Percentiles rank a stretch among this genome's conserved stretches.
These are phyloP conservation scores for Posidonia australis DNA, from an alignment of 106 monocot genomes.

Conservation along the genomic window DNA sequence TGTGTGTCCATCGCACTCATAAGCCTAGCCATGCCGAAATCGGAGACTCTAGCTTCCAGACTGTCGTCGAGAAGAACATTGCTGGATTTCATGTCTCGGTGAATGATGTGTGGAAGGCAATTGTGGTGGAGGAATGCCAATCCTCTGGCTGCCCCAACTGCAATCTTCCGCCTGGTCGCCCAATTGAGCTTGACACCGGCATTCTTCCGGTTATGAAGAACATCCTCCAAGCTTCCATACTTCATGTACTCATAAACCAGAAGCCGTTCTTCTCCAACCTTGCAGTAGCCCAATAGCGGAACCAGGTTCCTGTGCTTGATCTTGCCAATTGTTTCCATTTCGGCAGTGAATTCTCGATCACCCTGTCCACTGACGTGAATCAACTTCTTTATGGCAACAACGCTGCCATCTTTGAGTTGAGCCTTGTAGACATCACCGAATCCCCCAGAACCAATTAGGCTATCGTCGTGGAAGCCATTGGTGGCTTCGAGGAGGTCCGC, in stretches of 20 bases:
- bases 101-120: slow-evolving; percentile 95
- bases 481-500: slow-evolving; percentile 88
- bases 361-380: slow-evolving; percentile 78
- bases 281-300: slow-evolving; percentile 71
- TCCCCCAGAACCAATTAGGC: slow-evolving; percentile 75
- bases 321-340: slow-evolving; percentile 93
- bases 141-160: slow-evolving; percentile 68
- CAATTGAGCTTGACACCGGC: slow-evolving; percentile 48
- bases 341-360: slow-evolving; percentile 81
- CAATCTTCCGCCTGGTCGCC: slow-evolving; percentile 58
- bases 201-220: slow-evolving; percentile 45
- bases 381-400: slow-evolving; percentile 83
- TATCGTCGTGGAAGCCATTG: slow-evolving; percentile 72
- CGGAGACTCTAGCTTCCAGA: slow-evolving; percentile 75
- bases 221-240: slow-evolving; percentile 78
- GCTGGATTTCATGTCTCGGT: slow-evolving; percentile 94
- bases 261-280: slow-evolving; percentile 66
- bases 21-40: slow-evolving; percentile 89
- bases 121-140: slow-evolving; percentile 87
- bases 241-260: slow-evolving; percentile 88
- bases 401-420: slow-evolving; percentile 64
- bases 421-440: slow-evolving; percentile 91
- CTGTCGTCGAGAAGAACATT: slow-evolving; percentile 73
- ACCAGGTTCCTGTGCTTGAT: slow-evolving; percentile 88
- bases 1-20: slow-evolving; percentile 86